Conservation (phyloP, 495 filamentous ascomycete species). For the Pyrenula massariospora region DNA sequence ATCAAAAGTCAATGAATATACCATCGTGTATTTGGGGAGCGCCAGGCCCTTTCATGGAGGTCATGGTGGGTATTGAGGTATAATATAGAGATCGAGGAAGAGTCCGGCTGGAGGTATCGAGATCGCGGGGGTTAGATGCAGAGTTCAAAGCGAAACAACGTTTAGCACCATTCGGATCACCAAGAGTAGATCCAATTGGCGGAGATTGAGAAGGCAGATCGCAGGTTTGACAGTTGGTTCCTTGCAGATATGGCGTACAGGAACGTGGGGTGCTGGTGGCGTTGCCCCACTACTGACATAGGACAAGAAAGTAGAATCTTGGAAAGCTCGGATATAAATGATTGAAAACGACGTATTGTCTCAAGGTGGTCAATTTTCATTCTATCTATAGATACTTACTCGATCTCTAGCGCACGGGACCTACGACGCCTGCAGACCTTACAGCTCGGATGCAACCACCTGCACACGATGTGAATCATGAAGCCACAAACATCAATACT, state of each 20-base stretch:
- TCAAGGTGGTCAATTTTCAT: background rate
- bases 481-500: no score
- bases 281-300: background rate
- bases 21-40: slow-evolving; percentile 21
- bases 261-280: background rate
- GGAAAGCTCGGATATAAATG: no score
- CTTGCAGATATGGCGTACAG: background rate
- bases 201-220: background rate
- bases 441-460: no score
- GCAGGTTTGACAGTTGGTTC: background rate
- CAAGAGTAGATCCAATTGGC: background rate
- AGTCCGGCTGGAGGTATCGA: background rate
- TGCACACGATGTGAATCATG: no score
- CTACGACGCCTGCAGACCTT: slow-evolving; percentile 2
- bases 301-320: no score
- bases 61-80: background rate
- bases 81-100: background rate
- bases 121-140: background rate
- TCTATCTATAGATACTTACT: slow-evolving; percentile 5
- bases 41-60: slow-evolving; percentile 32
- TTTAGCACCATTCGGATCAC: no score
- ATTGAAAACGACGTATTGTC: no score
- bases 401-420: slow-evolving; percentile 6
- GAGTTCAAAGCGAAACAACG: background rate
- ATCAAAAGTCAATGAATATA: no score